Percentiles rank a stretch among this genome's conserved stretches.
Conservation (phyloP, 148 eudicot species). For the Rhododendron henanense region DNA sequence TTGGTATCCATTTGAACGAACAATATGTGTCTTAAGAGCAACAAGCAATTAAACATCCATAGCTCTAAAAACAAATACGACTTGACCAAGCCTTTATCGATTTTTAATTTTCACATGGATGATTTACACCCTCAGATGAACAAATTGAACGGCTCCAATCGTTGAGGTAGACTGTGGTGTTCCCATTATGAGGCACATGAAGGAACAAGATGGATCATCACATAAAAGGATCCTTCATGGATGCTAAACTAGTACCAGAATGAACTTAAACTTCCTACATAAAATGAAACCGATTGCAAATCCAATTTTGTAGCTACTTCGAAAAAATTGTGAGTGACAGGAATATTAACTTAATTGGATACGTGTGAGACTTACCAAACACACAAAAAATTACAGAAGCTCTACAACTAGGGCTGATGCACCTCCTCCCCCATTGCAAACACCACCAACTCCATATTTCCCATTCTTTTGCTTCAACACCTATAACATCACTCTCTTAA, state of each 20-base stretch:
- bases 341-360: background rate
- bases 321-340: background rate
- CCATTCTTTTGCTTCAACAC: constrained; percentile 81
- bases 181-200: background rate
- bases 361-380: constrained; percentile 25
- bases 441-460: constrained; percentile 84
- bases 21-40: background rate
- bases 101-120: background rate
- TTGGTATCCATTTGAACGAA: background rate
- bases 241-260: background rate
- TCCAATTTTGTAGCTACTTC: background rate
- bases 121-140: background rate
- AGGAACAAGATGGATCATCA: background rate
- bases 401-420: constrained; percentile 92
- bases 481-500: constrained; percentile 26
- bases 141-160: background rate
- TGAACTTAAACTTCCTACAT: background rate
- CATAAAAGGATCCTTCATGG: background rate
- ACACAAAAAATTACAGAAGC: constrained; percentile 43
- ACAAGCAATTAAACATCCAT: background rate
- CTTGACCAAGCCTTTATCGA: background rate
- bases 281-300: background rate
- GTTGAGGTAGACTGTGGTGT: background rate
- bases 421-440: constrained; percentile 99
- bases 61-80: background rate